A percentile compares a stretch with the other conserved stretches of the same genome.
Evolutionary conservation across 495 filamentous ascomycete genomes (phyloP).

Genomic region (Cenococcum geophilum): DNA sequence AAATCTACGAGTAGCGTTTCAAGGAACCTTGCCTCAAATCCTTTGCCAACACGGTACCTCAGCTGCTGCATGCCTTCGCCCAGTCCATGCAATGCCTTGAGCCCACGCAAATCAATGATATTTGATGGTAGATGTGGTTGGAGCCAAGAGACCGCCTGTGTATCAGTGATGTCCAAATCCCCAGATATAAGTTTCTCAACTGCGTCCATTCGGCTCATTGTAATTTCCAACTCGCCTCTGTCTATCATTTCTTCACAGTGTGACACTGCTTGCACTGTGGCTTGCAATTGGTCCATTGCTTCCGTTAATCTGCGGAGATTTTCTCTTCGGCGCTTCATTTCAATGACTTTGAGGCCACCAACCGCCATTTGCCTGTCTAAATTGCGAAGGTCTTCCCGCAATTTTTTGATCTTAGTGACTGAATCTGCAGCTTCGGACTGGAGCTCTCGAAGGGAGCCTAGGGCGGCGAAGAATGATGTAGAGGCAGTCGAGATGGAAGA

Average conservation of each 20-base stretch:
- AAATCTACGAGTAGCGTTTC: slow-evolving; percentile 73
- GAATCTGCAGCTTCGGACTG: slow-evolving; percentile 91
- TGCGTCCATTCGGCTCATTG: slow-evolving; percentile 66
- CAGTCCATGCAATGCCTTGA: slow-evolving; percentile 76
- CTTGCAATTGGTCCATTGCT: slow-evolving; percentile 73
- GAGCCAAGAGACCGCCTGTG: slow-evolving; percentile 32
- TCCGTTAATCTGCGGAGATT: slow-evolving; percentile 79
- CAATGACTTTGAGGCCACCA: slow-evolving; percentile 78
- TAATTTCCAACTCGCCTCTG: slow-evolving; percentile 68
- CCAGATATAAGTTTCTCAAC: slow-evolving; percentile 76
- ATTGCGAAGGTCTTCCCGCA: slow-evolving; percentile 70
- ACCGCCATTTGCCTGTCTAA: slow-evolving; percentile 85
- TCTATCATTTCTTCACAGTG: slow-evolving; percentile 78
- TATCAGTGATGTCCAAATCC: slow-evolving; percentile 40
- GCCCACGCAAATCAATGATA: slow-evolving; percentile 65
- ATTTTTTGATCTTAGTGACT: slow-evolving; percentile 72
- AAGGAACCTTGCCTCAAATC: slow-evolving; percentile 76
- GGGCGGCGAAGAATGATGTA: slow-evolving; percentile 90
- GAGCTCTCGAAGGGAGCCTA: slow-evolving; percentile 83
- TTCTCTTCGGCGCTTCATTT: slow-evolving; percentile 70
- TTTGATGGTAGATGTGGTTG: slow-evolving; percentile 20
- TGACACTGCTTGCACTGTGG: slow-evolving; percentile 68
- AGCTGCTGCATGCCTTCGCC: slow-evolving; percentile 67
- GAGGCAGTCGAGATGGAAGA: slow-evolving; percentile 92
- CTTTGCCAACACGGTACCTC: slow-evolving; percentile 73